Evolutionary conservation across 2,329 filamentous ascomycete genomes (phyloP), one percentile per base, ranked within the genome.

Genomic region (Fusarium nelsonii): DNA sequence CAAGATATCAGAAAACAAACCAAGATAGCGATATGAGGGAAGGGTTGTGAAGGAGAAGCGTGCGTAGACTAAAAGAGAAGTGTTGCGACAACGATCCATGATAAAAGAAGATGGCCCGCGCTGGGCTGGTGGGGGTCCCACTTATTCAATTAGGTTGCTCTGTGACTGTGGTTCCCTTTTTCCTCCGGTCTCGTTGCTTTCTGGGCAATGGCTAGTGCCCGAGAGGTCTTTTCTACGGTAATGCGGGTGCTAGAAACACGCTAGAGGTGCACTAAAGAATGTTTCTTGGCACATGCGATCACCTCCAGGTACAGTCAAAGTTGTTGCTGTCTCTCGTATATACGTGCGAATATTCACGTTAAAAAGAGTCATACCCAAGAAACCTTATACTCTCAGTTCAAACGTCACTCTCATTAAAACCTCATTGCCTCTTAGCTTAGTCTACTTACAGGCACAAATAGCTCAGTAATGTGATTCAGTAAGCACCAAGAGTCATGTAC

Each of bases 41-140:
- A 8, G 62, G 61, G 60, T 67, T 64, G 62, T 61, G 57, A 39
- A 63, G 58, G 72, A 57, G 59, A 65, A 75, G 66, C 57, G 66
- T 32, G 66, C 57, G 66, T 32, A 43, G 58, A 63, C 58, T 63
- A 56, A 62, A 70, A 64, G 28, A 63, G 58, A 62, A 71, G 63
- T 64, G 61, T 75, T 73, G 73, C 73, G 65, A 71, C 71, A 61
- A 63, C 65, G 58, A 66, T 69, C 71, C 57, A 65, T 70, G 73
- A 75, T 75, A 73, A 73, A 75, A 69, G 71, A 65, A 63, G 68
- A 67, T 59, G 70, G 60, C 52, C 58, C 53, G 60, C 61, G 50
- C 58, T 36, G 61, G 51, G 46, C 52, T 74, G 68, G 73, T 74
- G 73, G 73, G 73, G 73, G 71, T 54, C 62, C 70, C 71, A 57